phyloP scores from a whole-genome alignment of 495 filamentous ascomycete genomes.

The Penicillium silybi region DNA sequence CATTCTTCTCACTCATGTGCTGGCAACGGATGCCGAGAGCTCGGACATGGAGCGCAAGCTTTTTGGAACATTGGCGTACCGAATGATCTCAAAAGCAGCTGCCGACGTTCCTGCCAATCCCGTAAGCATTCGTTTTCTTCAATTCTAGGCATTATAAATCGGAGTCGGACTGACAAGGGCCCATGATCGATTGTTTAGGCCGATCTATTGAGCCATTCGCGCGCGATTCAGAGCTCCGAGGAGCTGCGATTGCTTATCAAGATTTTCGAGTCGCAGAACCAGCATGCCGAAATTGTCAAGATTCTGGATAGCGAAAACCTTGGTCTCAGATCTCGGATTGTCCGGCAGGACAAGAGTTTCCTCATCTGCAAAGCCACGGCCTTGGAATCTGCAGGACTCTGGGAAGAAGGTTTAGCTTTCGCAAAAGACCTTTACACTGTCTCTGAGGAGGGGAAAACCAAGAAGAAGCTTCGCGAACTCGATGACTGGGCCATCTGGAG shows the following conservation, averaged over 20 bases:
- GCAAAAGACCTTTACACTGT: slow-evolving; percentile 37
- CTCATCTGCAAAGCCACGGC: slow-evolving; percentile 41
- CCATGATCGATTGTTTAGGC: neutral
- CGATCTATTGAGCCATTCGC: slow-evolving; percentile 34
- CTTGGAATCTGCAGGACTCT: slow-evolving; percentile 41
- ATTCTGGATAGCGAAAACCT: slow-evolving; percentile 49
- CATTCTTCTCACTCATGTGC: slow-evolving; percentile 48
- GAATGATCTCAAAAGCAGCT: slow-evolving; percentile 55
- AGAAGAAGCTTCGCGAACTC: slow-evolving; percentile 37
- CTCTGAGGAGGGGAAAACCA: slow-evolving; percentile 27
- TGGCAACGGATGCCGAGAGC: slow-evolving; percentile 31
- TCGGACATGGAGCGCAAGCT: slow-evolving; percentile 50
- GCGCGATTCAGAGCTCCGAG: slow-evolving; percentile 51
- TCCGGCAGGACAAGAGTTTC: slow-evolving; percentile 51
- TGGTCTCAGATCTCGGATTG: slow-evolving; percentile 48
- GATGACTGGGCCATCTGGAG: slow-evolving; percentile 60
- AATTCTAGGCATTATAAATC: neutral
- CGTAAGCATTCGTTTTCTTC: slow-evolving; percentile 23
- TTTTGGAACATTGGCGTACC: slow-evolving; percentile 55
- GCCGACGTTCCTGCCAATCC: slow-evolving; percentile 46
- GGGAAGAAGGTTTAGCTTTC: slow-evolving; percentile 45
- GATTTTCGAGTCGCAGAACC: slow-evolving; percentile 46
- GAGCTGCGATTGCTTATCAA: slow-evolving; percentile 53
- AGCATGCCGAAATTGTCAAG: slow-evolving; percentile 44
- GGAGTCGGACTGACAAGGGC: neutral